Conservation (phyloP, 371 early-diverging fungal species). For the Aphelidium insulamus region DNA sequence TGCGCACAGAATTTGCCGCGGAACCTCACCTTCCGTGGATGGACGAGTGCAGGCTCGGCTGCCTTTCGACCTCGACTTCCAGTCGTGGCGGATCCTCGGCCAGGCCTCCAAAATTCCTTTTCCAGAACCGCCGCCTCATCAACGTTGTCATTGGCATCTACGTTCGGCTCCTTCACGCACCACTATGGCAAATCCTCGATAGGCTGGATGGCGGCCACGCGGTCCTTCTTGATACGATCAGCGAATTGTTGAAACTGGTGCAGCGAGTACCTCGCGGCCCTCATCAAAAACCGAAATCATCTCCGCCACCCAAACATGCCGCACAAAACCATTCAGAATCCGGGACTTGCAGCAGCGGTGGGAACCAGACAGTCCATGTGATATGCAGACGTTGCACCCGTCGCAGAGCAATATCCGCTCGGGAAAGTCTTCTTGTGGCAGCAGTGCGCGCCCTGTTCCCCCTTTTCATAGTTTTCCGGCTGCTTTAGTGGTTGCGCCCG, state of each 20-base stretch:
- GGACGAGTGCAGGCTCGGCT: constrained; percentile 77
- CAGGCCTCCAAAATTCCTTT: constrained; percentile 82
- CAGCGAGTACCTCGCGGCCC: constrained; percentile 52
- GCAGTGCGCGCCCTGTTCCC: constrained; percentile 13
- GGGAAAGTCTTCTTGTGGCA: constrained; percentile 9
- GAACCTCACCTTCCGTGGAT: constrained; percentile 52
- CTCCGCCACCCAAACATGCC: constrained; percentile 55
- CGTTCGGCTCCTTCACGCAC: constrained; percentile 4
- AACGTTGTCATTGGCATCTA: constrained; percentile 30
- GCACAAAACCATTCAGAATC: constrained; percentile 66
- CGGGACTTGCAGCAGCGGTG: constrained; percentile 33
- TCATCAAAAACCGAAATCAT: constrained; percentile 84
- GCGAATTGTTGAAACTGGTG: constrained; percentile 50
- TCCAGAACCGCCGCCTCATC: constrained; percentile 69
- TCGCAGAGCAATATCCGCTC: constrained; percentile 59
- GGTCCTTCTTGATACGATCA: constrained; percentile 51
- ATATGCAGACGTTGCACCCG: constrained; percentile 56
- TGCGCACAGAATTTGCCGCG: constrained; percentile 1
- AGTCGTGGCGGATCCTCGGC: constrained; percentile 66
- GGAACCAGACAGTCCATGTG: constrained; percentile 63
- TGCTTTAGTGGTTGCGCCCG: constrained; percentile 1
- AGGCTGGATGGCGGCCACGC: constrained; percentile 24
- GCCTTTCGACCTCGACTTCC: constrained; percentile 80
- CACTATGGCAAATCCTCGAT: constrained; percentile 1
- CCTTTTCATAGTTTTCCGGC: constrained; percentile 1